Conservation (phyloP, 345 rosid species). For the Rhodamnia rubescens region DNA sequence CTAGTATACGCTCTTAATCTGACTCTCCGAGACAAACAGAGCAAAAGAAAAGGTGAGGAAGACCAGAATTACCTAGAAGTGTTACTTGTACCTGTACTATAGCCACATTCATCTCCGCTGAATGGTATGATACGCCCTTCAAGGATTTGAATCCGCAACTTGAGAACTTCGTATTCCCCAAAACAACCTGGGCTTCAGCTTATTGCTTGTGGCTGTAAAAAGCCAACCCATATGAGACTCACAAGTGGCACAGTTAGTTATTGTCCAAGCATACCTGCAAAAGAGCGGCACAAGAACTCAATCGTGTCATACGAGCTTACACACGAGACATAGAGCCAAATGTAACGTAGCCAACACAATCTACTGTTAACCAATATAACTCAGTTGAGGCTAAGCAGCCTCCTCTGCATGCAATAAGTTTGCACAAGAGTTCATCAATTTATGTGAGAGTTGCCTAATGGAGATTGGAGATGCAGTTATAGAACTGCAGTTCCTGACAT, state of each 20-base stretch:
- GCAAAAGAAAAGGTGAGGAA: background rate
- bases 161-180: constrained; percentile 85
- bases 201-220: constrained; percentile 58
- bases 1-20: background rate
- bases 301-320: background rate
- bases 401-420: background rate
- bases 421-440: background rate
- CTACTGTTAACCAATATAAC: background rate
- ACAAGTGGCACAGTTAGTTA: constrained; percentile 39
- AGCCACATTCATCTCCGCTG: background rate
- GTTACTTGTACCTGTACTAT: background rate
- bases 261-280: constrained; percentile 87
- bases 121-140: background rate
- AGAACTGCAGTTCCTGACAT: background rate
- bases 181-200: constrained; percentile 68
- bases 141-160: constrained; percentile 40
- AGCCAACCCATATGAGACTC: constrained; percentile 79
- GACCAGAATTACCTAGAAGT: background rate
- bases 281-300: background rate
- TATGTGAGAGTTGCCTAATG: background rate
- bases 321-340: background rate
- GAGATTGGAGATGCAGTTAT: background rate
- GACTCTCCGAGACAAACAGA: background rate
- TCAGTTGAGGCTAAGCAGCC: background rate
- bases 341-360: background rate